Base-by-base conservation (phyloP, 2,329 filamentous ascomycete genomes). In the Tricladium varicosporioides region DNA sequence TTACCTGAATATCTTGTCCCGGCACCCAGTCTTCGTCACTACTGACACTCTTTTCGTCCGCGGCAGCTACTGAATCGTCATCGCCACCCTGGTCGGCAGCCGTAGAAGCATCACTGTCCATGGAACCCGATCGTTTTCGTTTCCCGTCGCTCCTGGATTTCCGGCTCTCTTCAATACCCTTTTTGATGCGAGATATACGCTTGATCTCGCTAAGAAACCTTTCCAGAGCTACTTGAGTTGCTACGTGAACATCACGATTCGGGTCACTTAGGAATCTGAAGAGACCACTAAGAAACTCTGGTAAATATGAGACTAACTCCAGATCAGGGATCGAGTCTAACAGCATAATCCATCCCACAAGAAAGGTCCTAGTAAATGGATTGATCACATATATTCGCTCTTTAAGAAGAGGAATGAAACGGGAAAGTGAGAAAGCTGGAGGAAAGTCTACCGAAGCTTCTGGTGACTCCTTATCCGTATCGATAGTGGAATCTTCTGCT, bases 261-360 rank as follows among this genome's bases (percentile, higher is more conserved):
- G 88, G 86, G 67, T 97, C 94, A 60, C 91, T 92, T 10, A 99
- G 80, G 65, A 97, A 99, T 67, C 89, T 93, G 65, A 99, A 85
- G 44, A 99, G 76, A 0, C 93, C 94, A 22, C 86, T 89, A 1
- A 99, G 79, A 67, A 99, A 99, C 50, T 93, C 91, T 1, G 94
- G 95, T 19, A 99, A 77, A 71, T 92, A 96, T 2, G 90, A 88
- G 40, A 99, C 93, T 16, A 99, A 84, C 72, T 99, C 95, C 44
- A 99, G 79, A 69, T 99, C 95, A 0, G 94, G 94, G 65, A 99
- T 97, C 1, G 92, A 97, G 72, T 99, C 94, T 16, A 99, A 80
- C 14, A 99, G 75, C 3, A 89, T 95, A 57, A 99, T 91, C 94
- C 94, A 99, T 32, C 91, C 92, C 2, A 99, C 94, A 13, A 99